A percentile compares a stretch with the other conserved stretches of the same genome.
phyloP scores from a whole-genome alignment of 2,329 filamentous ascomycete genomes.

The Aspergillus sp. region DNA sequence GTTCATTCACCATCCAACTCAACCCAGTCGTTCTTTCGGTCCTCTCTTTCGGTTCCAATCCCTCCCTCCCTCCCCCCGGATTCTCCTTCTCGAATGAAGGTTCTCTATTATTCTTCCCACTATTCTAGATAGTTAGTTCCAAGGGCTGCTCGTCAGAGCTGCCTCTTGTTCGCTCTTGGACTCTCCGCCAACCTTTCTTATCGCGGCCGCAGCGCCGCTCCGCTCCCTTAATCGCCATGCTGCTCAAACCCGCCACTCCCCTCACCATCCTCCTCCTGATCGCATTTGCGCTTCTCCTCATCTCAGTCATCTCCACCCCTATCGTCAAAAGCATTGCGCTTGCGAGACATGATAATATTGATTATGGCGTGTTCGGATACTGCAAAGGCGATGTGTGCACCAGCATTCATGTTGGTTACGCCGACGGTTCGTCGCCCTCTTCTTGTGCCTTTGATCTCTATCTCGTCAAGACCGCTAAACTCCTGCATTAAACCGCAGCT shows the following conservation, averaged over 20 bases:
- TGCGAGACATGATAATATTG: constrained; percentile 71
- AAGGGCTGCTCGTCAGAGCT: background rate
- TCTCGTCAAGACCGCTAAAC: background rate
- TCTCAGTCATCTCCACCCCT: constrained; percentile 88
- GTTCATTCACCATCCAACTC: background rate
- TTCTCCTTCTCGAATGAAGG: background rate
- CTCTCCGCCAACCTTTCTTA: constrained; percentile 2
- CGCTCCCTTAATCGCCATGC: constrained; percentile 50
- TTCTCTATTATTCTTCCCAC: background rate
- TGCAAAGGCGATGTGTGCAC: constrained; percentile 70
- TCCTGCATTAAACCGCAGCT: constrained; percentile 2
- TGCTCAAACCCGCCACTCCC: constrained; percentile 91
- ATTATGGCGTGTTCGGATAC: constrained; percentile 91
- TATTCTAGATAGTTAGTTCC: constrained; percentile 4
- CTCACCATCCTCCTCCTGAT: constrained; percentile 80
- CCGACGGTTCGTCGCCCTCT: constrained; percentile 64
- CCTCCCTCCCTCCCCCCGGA: background rate
- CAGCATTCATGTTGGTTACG: constrained; percentile 79
- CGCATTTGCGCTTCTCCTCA: constrained; percentile 80
- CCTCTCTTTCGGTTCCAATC: background rate
- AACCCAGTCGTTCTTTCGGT: constrained; percentile 7
- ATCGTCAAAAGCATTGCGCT: constrained; percentile 84
- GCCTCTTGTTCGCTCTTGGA: background rate
- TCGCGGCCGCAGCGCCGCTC: constrained; percentile 12
- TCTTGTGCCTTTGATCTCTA: constrained; percentile 6